Conservation (phyloP, 2,329 filamentous ascomycete genomes). For the Cryphonectria naterciae region DNA sequence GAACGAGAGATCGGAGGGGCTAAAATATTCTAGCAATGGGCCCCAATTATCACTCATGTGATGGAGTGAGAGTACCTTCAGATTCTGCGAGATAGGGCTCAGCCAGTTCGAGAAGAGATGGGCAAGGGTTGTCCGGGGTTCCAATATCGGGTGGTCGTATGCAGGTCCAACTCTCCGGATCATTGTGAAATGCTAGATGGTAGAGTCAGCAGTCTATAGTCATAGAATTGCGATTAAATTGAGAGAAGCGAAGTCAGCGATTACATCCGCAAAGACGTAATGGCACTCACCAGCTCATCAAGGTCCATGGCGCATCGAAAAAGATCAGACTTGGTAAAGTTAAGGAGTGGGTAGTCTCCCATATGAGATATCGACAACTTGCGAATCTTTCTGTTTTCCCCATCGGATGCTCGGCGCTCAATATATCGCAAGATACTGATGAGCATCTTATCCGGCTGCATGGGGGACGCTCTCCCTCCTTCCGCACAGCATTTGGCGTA, state of each 20-base stretch:
- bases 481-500: conserved; percentile 12
- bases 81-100: conserved; percentile 14
- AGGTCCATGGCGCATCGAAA: conserved; percentile 19
- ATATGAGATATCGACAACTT: conserved; percentile 19
- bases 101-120: conserved; percentile 20
- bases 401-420: conserved; percentile 3
- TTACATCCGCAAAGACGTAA: too few relatives aligned
- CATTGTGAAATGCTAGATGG: conserved; percentile 1
- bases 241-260: not conserved
- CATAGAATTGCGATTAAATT: not conserved
- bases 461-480: conserved; percentile 3
- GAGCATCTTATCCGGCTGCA: conserved; percentile 5
- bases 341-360: conserved; percentile 14
- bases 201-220: not conserved
- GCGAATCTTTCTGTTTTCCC: conserved; percentile 7
- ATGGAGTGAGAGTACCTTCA: conserved; percentile 21
- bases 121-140: conserved; percentile 20
- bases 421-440: conserved; percentile 12
- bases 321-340: conserved; percentile 17
- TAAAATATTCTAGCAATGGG: conserved; percentile 18
- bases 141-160: too few relatives aligned
- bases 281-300: conserved; percentile 11
- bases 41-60: conserved; percentile 18
- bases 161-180: too few relatives aligned
- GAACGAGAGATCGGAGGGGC: conserved; percentile 16